Base-by-base conservation (phyloP, 176 grass and related monocot genomes). In the Zea luxurians region DNA sequence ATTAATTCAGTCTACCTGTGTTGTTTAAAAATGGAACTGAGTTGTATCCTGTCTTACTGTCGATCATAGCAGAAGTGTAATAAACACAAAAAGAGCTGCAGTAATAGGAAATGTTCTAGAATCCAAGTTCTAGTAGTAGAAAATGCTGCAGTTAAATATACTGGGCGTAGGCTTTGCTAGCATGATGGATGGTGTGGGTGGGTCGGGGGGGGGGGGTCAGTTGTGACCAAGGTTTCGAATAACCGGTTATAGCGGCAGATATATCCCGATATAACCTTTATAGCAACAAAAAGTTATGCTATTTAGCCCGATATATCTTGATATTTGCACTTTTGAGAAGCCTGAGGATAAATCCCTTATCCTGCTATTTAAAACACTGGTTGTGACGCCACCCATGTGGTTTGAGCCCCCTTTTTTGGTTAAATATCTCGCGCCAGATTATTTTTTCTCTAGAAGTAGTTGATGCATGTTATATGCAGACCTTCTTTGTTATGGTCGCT, bases 31-130 rank as follows among this genome's bases (percentile, higher is more conserved):
- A 8, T 4, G 0, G 65, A 82, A 73, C 41, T 67, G 54, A 50
- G 5, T 73, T 50, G 60, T 73, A 5, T 78, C 64, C 48, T 54
- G 8, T 15, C 15, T 7, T 77, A 70, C 49, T 57, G n/a, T 77
- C 2, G 36, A 64, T 11, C 16, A 48, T 84, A 67, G 13, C 21
- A 50, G 6, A 35, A 48, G 27, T 16, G 1, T 64, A 64, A 45
- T 73, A 66, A 8, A 54, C 37, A 74, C 8, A 64, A 10, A 50
- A 52, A 66, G 7, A 62, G 47, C 66, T 78, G 4, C 54, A 13
- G 18, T 63, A 78, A 8, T 43, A 84, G 10, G n/a, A 46, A 36
- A 15, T 34, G 34, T 76, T 48, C 41, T 4, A 55, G 6, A 46
- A 75, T 66, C 52, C 49, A 61, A 44, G 21, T 83, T 60, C 36